Conservation (phyloP, 768 basidiomycete species). For the Kockovaella imperatae region DNA sequence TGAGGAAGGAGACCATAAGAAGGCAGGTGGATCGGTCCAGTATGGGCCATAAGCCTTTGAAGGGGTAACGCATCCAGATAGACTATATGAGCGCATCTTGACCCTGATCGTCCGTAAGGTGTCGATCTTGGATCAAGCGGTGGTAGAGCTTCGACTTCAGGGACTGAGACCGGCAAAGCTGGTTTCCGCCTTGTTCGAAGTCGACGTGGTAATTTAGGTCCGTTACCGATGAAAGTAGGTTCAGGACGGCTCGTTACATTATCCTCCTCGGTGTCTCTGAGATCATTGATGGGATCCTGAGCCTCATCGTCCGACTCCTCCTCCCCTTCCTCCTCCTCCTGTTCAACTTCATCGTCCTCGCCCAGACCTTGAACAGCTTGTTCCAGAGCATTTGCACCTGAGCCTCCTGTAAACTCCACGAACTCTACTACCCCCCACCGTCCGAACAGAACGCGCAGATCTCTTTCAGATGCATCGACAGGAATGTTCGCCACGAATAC, state of each 20-base stretch:
- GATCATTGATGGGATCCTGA: slow-evolving; percentile 45
- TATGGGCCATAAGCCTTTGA: slow-evolving; percentile 53
- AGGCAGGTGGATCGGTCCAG: too few species aligned
- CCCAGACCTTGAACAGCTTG: slow-evolving; percentile 20
- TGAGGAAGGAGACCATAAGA: not conserved
- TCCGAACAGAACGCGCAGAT: slow-evolving; percentile 69
- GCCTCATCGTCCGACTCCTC: slow-evolving; percentile 42
- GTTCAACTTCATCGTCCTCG: slow-evolving; percentile 19
- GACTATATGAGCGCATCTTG: slow-evolving; percentile 58
- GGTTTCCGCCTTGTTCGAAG: slow-evolving; percentile 40
- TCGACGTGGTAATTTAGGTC: slow-evolving; percentile 9
- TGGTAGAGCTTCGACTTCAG: slow-evolving; percentile 62
- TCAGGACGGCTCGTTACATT: slow-evolving; percentile 1
- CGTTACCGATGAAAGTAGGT: slow-evolving; percentile 11
- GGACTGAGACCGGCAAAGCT: slow-evolving; percentile 22
- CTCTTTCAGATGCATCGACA: slow-evolving; percentile 75
- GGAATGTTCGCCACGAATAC: slow-evolving; percentile 85
- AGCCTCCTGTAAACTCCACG: slow-evolving; percentile 54
- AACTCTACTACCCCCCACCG: slow-evolving; percentile 67
- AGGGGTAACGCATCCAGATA: slow-evolving; percentile 68
- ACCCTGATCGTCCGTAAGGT: slow-evolving; percentile 52
- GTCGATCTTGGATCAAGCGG: slow-evolving; percentile 52
- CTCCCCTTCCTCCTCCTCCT: slow-evolving; percentile 27
- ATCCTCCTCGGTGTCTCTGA: slow-evolving; percentile 2
- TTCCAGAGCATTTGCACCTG: slow-evolving; percentile 45